Base-by-base conservation (phyloP, 768 basidiomycete species). In the Lepiota venenata region DNA sequence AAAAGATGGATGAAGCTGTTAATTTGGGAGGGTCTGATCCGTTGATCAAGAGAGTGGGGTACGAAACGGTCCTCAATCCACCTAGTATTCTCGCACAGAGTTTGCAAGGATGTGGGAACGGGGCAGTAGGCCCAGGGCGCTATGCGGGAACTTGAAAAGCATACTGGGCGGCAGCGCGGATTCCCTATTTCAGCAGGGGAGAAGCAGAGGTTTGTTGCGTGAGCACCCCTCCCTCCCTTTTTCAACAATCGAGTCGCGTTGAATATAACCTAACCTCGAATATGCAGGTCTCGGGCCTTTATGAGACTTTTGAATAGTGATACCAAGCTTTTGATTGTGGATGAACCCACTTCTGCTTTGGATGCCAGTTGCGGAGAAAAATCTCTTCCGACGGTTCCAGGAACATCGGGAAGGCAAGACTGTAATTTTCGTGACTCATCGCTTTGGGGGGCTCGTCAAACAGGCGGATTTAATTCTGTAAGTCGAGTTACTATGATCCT, bases 381-480 rank as follows among this genome's bases (percentile, higher is more conserved):
- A 73, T 0, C 62, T 83, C 18, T 69, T 80, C 36, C 56, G 67
- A 20, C 63, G 62, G 12, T 67, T 83, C 51, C 65, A 60, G 14
- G 56, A 61, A 1, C 55, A 62, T n/a, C 63, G 74, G 4, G 60
- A 64, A 9, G 78, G 74, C 1, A 77, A 73, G 59, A 84, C 81
- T 0, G 66, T 77, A 58, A 65, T 84, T 29, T 69, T 81, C 37
- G 76, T 81, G 5, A 76, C 76, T 0, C 79, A 82, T 50, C 69
- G 74, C 1, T 74, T 80, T 52, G 68, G 68, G 1, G 66, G 68
- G 32, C 63, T 81, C 20, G 74, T 69, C 1, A 66, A 70, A 35
- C 59, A 71, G 11, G 82, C 79, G 3, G 79, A 83, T 63, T 58
- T 73, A 1, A 77, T 83, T 54, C 41, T 84, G 80, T 82, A 57